A percentile compares a stretch with the other conserved stretches of the same genome.
phyloP scores from a whole-genome alignment of 768 basidiomycete genomes.

The Pulveroboletus ravenelii region DNA sequence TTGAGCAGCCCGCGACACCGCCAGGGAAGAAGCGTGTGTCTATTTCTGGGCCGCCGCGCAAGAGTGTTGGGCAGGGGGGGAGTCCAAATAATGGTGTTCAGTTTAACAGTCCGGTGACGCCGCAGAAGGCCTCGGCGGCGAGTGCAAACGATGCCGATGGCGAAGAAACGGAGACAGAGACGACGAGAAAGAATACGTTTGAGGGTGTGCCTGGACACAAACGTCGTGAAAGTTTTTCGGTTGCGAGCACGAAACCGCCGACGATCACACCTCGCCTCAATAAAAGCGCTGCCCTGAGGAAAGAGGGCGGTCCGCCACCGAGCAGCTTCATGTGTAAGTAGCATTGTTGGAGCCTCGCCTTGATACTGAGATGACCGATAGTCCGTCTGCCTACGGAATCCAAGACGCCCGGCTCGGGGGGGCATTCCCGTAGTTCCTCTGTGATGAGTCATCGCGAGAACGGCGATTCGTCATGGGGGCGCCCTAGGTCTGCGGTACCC shows the following conservation, averaged over 20 bases:
- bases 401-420: constrained; percentile 37
- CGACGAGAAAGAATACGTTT: constrained; percentile 42
- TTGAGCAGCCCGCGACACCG: constrained; percentile 36
- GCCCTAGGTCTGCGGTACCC: constrained; percentile 18
- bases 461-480: constrained; percentile 8
- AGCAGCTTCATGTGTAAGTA: constrained; percentile 70
- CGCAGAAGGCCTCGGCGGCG: constrained; percentile 8
- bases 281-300: constrained; percentile 40
- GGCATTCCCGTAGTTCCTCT: constrained; percentile 42
- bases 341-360: too few relatives aligned
- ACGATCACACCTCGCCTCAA: constrained; percentile 42
- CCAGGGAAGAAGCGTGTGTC: constrained; percentile 38
- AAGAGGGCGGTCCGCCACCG: constrained; percentile 49
- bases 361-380: constrained; percentile 21
- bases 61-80: constrained; percentile 5
- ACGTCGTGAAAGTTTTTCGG: constrained; percentile 67
- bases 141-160: constrained; percentile 29
- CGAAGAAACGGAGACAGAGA: constrained; percentile 26
- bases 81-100: constrained; percentile 4
- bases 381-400: constrained; percentile 44
- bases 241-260: constrained; percentile 48
- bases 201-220: constrained; percentile 85
- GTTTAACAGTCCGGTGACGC: constrained; percentile 5
- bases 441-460: constrained; percentile 27
- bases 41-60: constrained; percentile 18